phyloP scores from a whole-genome alignment of 2,329 filamentous ascomycete species.

The Aspergillus quadricinctus region DNA sequence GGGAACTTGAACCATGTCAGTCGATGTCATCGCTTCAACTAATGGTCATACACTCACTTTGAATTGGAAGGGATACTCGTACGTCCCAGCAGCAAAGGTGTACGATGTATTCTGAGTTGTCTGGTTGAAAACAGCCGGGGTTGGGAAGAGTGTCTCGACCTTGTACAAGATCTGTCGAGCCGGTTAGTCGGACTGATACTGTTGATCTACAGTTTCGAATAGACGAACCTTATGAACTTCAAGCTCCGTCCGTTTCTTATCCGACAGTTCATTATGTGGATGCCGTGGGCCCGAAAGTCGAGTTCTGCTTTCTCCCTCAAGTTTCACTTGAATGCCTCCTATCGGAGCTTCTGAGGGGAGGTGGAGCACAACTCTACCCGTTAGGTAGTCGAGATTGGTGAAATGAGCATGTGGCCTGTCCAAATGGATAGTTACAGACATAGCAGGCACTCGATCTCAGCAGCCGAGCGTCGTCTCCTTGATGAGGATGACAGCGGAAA shows the following conservation, averaged over 20 bases:
- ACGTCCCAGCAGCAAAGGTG: slow-evolving; percentile 43
- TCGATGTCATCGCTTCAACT: neutral
- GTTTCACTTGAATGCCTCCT: slow-evolving; percentile 44
- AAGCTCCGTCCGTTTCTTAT: slow-evolving; percentile 46
- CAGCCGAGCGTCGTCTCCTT: neutral
- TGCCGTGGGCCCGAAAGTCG: slow-evolving; percentile 39
- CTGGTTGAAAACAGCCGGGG: slow-evolving; percentile 37
- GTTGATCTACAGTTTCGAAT: neutral
- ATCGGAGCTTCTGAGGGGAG: slow-evolving; percentile 41
- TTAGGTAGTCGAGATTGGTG: slow-evolving; percentile 47
- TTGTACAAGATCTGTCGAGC: slow-evolving; percentile 45
- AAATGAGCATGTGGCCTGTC: slow-evolving; percentile 42
- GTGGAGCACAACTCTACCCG: slow-evolving; percentile 42
- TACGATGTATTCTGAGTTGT: slow-evolving; percentile 34
- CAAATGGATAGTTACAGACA: slow-evolving; percentile 45
- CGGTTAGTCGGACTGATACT: slow-evolving; percentile 4
- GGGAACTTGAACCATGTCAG: slow-evolving; percentile 35
- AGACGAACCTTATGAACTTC: slow-evolving; percentile 45
- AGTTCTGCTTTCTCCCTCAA: slow-evolving; percentile 47
- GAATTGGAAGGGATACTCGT: slow-evolving; percentile 48
- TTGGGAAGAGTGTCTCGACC: slow-evolving; percentile 44
- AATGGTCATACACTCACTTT: slow-evolving; percentile 32
- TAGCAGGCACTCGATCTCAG: slow-evolving; percentile 23
- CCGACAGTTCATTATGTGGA: slow-evolving; percentile 38
- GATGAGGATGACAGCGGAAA: neutral